Conservation (phyloP, 805 yeast species). For the Cyberlindnera euphorbiae region DNA sequence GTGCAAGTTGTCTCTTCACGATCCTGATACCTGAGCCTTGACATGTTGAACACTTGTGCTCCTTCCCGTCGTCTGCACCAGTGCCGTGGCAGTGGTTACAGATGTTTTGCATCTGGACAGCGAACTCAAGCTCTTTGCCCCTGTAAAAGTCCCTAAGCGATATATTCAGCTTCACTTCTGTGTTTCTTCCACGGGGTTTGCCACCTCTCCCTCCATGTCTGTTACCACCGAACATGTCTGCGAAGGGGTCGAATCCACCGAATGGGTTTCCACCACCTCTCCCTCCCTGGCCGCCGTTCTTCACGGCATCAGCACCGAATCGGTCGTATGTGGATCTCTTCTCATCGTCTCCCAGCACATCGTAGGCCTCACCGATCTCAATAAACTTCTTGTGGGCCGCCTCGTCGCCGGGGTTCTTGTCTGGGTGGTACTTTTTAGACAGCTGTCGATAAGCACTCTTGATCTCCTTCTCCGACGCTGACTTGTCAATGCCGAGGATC, state of each 20-base stretch:
- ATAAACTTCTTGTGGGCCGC: constrained; percentile 83
- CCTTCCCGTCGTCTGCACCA: constrained; percentile 78
- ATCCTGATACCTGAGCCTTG: constrained; percentile 68
- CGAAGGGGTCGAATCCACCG: constrained; percentile 48
- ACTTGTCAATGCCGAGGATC: constrained; percentile 62
- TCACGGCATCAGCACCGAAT: constrained; percentile 72
- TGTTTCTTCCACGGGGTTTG: constrained; percentile 56
- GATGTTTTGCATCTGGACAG: constrained; percentile 62
- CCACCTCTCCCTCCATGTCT: constrained; percentile 29
- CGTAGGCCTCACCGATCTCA: constrained; percentile 92
- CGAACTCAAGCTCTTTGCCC: constrained; percentile 62
- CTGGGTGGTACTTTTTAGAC: constrained; percentile 89
- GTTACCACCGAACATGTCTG: constrained; percentile 49
- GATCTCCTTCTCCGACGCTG: constrained; percentile 76
- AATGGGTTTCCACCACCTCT: constrained; percentile 53
- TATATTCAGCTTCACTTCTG: constrained; percentile 51
- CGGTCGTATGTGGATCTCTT: constrained; percentile 66
- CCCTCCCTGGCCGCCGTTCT: constrained; percentile 51
- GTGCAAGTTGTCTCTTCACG: constrained; percentile 72
- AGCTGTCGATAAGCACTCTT: constrained; percentile 79
- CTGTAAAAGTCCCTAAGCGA: constrained; percentile 61
- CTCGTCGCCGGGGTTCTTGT: constrained; percentile 80
- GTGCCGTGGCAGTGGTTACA: constrained; percentile 80
- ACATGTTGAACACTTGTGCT: constrained; percentile 63
- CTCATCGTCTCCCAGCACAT: constrained; percentile 67